Evolutionary conservation across 2,329 filamentous ascomycete genomes (phyloP), one percentile per base, ranked within the genome.

Genomic region (Daldinia sp.): DNA sequence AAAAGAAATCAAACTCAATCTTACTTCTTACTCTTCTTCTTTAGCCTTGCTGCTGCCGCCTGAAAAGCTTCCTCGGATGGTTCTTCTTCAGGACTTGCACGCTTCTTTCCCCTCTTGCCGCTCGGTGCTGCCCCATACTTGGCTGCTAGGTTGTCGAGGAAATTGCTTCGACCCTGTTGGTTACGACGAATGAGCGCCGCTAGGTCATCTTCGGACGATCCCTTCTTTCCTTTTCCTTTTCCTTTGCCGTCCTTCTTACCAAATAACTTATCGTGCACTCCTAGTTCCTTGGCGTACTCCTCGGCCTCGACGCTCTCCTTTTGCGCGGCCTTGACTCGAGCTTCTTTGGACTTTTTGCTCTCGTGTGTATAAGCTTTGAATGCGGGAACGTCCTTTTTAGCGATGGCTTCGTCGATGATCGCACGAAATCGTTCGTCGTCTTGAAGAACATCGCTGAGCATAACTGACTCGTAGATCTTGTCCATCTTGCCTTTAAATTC

Each of bases 341-440:
- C 81, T 57, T 86, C 78, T 62, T 85, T 85, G 55, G 86, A 85
- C 72, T 83, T 86, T 71, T 88, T 87, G n/a, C 83, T 85, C 79
- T 97, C 93, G 23, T 89, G 83, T 1, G 85, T 86, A 74, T 96
- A 99, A 4, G 84, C 83, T 17, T 83, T 79, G 75, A 88, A 94
- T 0, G 81, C 80, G 41, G 88, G 78, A 0, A 96, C 89, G 34
- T 91, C 86, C 1, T 87, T 86, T 3, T 80, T 82, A 32, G 83
- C 81, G 72, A 99, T 95, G 2, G 93, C 95, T 32, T 87, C 82
- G 72, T 96, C 87, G 56, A 99, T 93, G 43, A 96, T 92, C 13
- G 74, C 78, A 11, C 92, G 85, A 78, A 97, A 97, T 7, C 95
- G 84, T 56, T 90, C 89, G 70, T 99, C 95, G 69, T 99, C 95